These are phyloP conservation scores for Puccinia horiana DNA, from an alignment of 1,284 basidiomycete species.

Conservation along the genomic window DNA sequence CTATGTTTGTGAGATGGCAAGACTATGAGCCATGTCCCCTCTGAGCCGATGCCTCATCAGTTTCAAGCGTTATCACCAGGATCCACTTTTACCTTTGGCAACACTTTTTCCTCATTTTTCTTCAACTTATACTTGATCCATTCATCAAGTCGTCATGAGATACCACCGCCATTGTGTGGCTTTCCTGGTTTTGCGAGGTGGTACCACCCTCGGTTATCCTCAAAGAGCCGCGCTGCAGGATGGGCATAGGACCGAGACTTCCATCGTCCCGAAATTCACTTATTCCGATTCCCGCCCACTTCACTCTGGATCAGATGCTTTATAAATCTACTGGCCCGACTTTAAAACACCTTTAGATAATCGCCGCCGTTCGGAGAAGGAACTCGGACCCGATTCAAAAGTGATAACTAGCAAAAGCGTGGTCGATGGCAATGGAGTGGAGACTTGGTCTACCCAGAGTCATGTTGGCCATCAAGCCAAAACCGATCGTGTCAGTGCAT, in stretches of 20 bases:
- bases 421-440: not conserved
- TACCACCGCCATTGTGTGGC: not conserved
- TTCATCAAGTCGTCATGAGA: not conserved
- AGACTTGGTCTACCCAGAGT: not conserved
- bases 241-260: not conserved
- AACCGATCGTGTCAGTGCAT: not conserved
- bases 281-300: not conserved
- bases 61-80: not conserved
- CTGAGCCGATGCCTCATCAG: not conserved
- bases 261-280: not conserved
- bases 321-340: not conserved
- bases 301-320: not conserved
- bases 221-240: not conserved
- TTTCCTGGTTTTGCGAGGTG: not conserved
- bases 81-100: not conserved
- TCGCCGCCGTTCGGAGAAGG: not conserved
- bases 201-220: not conserved
- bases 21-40: not conserved
- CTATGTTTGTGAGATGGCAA: not conserved
- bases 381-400: not conserved
- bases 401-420: not conserved
- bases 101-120: not conserved
- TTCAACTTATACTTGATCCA: not conserved
- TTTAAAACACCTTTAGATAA: not conserved
- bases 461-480: not conserved